These are phyloP conservation scores for Trametes sanguinea DNA, from an alignment of 768 basidiomycete genomes.

Conservation along the genomic window DNA sequence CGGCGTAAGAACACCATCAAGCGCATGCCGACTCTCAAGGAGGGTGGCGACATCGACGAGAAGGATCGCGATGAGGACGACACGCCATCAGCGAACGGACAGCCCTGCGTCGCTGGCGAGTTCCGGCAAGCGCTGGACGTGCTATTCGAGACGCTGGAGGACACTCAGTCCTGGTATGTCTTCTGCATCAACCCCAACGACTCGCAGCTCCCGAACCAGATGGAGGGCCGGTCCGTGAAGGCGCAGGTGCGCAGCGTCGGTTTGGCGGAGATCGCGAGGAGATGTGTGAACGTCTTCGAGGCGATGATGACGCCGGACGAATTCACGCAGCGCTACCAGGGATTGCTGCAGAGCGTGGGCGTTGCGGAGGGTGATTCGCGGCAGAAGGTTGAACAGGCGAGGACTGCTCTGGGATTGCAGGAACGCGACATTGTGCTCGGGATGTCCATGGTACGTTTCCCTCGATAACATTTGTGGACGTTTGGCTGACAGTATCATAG, in stretches of 20 bases:
- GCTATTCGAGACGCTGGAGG: constrained; percentile 83
- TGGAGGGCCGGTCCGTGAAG: constrained; percentile 90
- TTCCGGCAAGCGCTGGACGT: constrained; percentile 84
- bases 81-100: constrained; percentile 35
- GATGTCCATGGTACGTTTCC: constrained; percentile 68
- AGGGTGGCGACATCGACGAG: constrained; percentile 47
- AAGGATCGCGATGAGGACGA: constrained; percentile 51
- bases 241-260: constrained; percentile 87
- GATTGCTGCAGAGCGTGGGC: constrained; percentile 58
- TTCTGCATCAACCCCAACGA: constrained; percentile 96
- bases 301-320: constrained; percentile 85
- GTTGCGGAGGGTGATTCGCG: constrained; percentile 60
- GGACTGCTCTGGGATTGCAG: constrained; percentile 53
- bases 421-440: constrained; percentile 83
- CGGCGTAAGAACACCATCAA: constrained; percentile 76
- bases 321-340: constrained; percentile 80
- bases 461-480: background rate
- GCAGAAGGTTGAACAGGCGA: constrained; percentile 62
- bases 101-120: constrained; percentile 84
- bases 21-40: constrained; percentile 56
- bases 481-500: constrained; percentile 41
- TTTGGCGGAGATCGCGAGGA: constrained; percentile 72
- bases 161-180: constrained; percentile 88
- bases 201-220: constrained; percentile 89
- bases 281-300: constrained; percentile 71